phyloP scores from a whole-genome alignment of 1,284 basidiomycete species.

The Ustilago bromivora region DNA sequence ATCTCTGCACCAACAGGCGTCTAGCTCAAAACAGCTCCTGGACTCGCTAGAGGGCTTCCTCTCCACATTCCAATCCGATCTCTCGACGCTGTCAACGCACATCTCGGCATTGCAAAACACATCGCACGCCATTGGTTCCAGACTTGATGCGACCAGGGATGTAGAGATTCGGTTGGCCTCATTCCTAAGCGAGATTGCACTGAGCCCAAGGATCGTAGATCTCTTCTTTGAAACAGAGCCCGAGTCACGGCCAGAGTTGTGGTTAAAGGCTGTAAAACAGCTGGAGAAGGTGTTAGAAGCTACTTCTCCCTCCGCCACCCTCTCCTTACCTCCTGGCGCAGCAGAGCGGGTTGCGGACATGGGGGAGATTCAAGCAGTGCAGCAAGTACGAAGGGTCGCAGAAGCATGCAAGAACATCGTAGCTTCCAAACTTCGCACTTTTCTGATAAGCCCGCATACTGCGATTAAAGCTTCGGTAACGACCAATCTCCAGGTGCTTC shows the following conservation, averaged over 20 bases:
- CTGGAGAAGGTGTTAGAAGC: constrained; percentile 82
- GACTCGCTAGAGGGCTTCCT: constrained; percentile 89
- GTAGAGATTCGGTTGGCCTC: constrained; percentile 85
- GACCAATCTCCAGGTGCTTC: constrained; percentile 92
- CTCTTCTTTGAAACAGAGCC: constrained; percentile 85
- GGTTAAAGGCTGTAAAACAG: constrained; percentile 83
- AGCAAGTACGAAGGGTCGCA: constrained; percentile 82
- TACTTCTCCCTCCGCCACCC: constrained; percentile 74
- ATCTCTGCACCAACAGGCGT: constrained; percentile 77
- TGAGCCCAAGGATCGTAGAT: constrained; percentile 83
- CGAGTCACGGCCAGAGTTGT: constrained; percentile 71
- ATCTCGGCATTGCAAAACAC: constrained; percentile 91
- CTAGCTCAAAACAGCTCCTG: constrained; percentile 74
- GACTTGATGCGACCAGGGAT: constrained; percentile 84
- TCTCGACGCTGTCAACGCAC: constrained; percentile 92
- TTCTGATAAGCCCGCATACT: constrained; percentile 84
- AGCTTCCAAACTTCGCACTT: constrained; percentile 82
- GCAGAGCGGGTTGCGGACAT: background rate
- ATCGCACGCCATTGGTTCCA: constrained; percentile 87
- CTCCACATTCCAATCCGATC: constrained; percentile 92
- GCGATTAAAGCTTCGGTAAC: constrained; percentile 86
- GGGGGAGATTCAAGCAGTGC: constrained; percentile 75
- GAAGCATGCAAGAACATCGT: constrained; percentile 89
- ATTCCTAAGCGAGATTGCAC: constrained; percentile 82
- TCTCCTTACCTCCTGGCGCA: background rate